Base-by-base conservation (phyloP, 805 yeast species). In the Pichia cabralensis region DNA sequence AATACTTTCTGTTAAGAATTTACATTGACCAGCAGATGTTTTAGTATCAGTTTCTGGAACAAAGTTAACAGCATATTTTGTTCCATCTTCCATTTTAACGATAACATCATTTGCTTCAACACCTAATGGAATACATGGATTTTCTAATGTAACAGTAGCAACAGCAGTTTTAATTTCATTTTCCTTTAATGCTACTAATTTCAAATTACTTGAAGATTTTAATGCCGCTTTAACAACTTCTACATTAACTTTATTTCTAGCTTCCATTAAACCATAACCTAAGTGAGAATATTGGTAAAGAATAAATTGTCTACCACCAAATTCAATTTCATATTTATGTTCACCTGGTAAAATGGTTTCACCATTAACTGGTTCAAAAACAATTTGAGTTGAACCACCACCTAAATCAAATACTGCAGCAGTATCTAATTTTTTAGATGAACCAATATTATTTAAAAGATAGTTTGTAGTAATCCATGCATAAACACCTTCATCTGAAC, bases 391-490 rank as follows among this genome's bases (percentile, higher is more conserved):
- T 6, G 96, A 85, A 4, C 97, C 97, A 51, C 98, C 98, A 48
- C 98, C 99, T 40, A 92, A 71, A 58, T 92, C 99, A 52, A 92
- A 92, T 9, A 92, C 95, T 16, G 97, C 98, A 32, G 94, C 95
- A 10, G 98, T 92, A 21, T 95, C 86, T 18, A 62, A 56, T 58
- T 79, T 80, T 26, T 73, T 77, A 16, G 75, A 56, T n/a, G 67
- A 55, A 12, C 97, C 98, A 56, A 92, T 89, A 63, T 89, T 92
- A 27, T 96, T 97, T 47, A 89, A 69, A 45, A 92, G 64, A 57
- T 78, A 92, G 63, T 92, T 92, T 33, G 96, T 78, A 19, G 99
- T 92, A 57, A 92, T 81, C 99, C 99, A 92, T 1, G 98, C 98
- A 53, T 76, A 92, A 8, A 92, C 96, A 58, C 98, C 99, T 65